Conservation (phyloP, 441 rosid genomes). For the Erysimum pusillum region DNA sequence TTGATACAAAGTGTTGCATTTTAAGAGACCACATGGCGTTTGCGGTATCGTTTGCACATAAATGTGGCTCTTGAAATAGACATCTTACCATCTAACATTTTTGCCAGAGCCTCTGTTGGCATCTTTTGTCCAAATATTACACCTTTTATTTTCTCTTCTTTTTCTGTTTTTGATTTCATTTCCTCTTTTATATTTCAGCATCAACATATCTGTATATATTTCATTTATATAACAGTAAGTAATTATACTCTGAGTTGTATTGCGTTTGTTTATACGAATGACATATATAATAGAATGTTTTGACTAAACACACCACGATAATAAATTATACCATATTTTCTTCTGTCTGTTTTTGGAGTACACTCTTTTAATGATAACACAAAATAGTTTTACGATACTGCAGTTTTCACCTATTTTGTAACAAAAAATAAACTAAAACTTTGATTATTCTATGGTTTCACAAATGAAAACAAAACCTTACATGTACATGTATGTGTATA, state of each 20-base stretch:
- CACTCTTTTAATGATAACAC: neutral
- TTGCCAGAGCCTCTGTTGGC: conserved; percentile 43
- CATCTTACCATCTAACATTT: conserved; percentile 48
- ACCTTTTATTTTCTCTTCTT: conserved; percentile 24
- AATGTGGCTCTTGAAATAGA: conserved; percentile 45
- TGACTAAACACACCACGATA: neutral
- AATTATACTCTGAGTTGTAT: conserved; percentile 10
- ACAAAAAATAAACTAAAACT: neutral
- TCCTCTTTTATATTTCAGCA: conserved; percentile 18
- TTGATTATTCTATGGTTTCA: neutral
- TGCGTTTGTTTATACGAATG: neutral
- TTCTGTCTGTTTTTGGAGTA: neutral
- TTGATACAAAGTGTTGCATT: conserved; percentile 46
- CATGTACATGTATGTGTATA: neutral
- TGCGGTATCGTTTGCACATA: conserved; percentile 47
- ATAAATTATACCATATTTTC: neutral
- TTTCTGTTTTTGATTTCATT: conserved; percentile 1
- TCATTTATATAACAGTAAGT: neutral
- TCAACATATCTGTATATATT: neutral
- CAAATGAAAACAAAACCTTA: neutral
- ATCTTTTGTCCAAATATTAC: conserved; percentile 42
- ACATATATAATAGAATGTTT: neutral
- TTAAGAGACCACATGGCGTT: conserved; percentile 49
- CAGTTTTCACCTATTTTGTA: neutral
- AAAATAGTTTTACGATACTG: neutral